Conservation (phyloP, 2,329 filamentous ascomycete genomes). For the Westerdykella aurantiaca region DNA sequence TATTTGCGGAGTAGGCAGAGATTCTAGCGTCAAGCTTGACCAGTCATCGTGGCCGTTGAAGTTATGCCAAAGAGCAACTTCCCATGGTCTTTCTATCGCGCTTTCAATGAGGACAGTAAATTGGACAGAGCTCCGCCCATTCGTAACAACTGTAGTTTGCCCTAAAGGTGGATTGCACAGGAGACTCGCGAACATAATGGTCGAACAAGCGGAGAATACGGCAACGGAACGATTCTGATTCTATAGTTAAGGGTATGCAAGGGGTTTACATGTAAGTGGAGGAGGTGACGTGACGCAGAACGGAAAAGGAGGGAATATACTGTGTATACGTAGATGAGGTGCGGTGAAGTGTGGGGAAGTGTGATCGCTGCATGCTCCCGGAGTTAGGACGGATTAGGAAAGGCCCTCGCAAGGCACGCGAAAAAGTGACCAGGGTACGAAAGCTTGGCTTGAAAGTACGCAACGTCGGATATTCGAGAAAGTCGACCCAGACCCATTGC, state of each 20-base stretch:
- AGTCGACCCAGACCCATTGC: slow-evolving; percentile 1
- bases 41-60: slow-evolving; percentile 52
- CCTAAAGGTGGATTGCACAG: slow-evolving; percentile 67
- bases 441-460: too few species aligned
- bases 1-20: slow-evolving; percentile 20
- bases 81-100: slow-evolving; percentile 55
- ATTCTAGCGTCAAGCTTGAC: slow-evolving; percentile 53
- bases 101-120: slow-evolving; percentile 69
- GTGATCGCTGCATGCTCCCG: too few species aligned
- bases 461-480: too few species aligned
- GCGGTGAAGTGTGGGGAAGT: slow-evolving; percentile 7
- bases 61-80: slow-evolving; percentile 72
- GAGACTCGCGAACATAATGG: slow-evolving; percentile 48
- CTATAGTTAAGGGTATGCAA: too few species aligned
- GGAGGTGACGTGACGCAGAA: too few species aligned
- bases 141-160: slow-evolving; percentile 60
- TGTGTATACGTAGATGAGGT: slow-evolving; percentile 6
- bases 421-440: too few species aligned
- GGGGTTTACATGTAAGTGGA: too few species aligned
- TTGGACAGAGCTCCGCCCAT: slow-evolving; percentile 38
- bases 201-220: background rate
- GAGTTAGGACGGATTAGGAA: too few species aligned
- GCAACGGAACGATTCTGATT: too few species aligned
- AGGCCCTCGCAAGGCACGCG: too few species aligned
- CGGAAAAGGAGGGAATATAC: too few species aligned